Percentiles rank a stretch among this genome's conserved stretches.
phyloP scores from a whole-genome alignment of 2,329 filamentous ascomycete genomes.

The Beauveria brongniartii region DNA sequence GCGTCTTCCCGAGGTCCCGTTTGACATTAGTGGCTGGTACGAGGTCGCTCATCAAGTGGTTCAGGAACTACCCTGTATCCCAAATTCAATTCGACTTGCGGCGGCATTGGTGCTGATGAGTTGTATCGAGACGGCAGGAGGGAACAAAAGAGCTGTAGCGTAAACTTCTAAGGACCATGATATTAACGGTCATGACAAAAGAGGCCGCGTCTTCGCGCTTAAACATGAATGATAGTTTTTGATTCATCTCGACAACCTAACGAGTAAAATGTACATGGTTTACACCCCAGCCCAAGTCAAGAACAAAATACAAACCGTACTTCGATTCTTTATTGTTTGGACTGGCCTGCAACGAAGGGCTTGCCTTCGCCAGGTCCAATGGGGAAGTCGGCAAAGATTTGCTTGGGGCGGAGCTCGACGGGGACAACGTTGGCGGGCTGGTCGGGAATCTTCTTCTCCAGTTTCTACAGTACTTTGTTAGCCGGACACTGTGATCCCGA shows the following conservation, averaged over 20 bases:
- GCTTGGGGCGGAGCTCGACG: slow-evolving; percentile 62
- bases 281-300: not conserved
- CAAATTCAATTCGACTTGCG: too few relatives aligned
- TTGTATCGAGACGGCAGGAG: not conserved
- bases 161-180: too few relatives aligned
- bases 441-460: slow-evolving; percentile 74
- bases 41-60: too few relatives aligned
- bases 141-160: not conserved
- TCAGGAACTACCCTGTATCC: too few relatives aligned
- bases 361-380: slow-evolving; percentile 34
- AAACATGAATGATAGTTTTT: not conserved
- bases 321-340: slow-evolving; percentile 25
- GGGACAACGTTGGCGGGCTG: slow-evolving; percentile 61
- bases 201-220: not conserved
- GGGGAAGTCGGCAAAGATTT: slow-evolving; percentile 52
- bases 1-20: too few relatives aligned
- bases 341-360: slow-evolving; percentile 31
- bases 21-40: too few relatives aligned
- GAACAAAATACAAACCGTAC: not conserved
- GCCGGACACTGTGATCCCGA: not conserved
- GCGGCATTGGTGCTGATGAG: not conserved
- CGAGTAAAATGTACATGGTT: slow-evolving; percentile 9
- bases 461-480: slow-evolving; percentile 43
- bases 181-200: not conserved
- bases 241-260: slow-evolving; percentile 8